Evolutionary conservation across 768 basidiomycete species (phyloP).

Genomic region (Calocera viscosa): DNA sequence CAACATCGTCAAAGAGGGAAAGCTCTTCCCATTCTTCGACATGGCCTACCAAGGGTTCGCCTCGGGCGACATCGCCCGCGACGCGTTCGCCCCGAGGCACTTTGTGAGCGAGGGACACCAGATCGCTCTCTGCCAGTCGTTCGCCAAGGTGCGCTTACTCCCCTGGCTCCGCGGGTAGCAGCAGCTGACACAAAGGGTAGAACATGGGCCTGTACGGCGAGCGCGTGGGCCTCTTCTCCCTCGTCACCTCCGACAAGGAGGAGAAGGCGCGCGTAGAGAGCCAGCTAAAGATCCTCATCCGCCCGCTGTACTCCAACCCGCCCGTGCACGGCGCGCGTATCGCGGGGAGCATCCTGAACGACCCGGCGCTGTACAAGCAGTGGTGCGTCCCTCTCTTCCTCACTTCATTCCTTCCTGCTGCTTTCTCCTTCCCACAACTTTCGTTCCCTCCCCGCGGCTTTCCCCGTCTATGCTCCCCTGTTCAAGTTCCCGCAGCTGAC

Average conservation of each 20-base stretch:
- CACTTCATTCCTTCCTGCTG: background rate
- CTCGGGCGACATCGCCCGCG: constrained; percentile 76
- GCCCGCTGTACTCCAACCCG: constrained; percentile 97
- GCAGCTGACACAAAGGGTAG: constrained; percentile 18
- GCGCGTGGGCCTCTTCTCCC: constrained; percentile 92
- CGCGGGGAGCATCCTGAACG: constrained; percentile 69
- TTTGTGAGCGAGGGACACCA: constrained; percentile 87
- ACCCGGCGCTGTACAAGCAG: constrained; percentile 59
- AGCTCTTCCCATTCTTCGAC: constrained; percentile 96
- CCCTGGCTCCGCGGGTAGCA: no score
- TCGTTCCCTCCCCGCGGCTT: background rate
- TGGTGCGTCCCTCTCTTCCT: constrained; percentile 35
- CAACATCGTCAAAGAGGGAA: constrained; percentile 73
- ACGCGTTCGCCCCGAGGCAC: constrained; percentile 90
- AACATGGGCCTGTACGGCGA: constrained; percentile 99
- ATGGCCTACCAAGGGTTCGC: constrained; percentile 99
- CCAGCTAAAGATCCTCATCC: constrained; percentile 88
- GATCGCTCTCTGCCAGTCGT: constrained; percentile 82
- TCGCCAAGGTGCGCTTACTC: constrained; percentile 54
- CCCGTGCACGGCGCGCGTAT: constrained; percentile 82
- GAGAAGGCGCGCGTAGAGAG: constrained; percentile 82
- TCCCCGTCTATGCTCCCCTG: background rate
- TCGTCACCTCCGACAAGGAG: constrained; percentile 53
- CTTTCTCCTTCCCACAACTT: background rate
- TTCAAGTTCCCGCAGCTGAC: constrained; percentile 2